phyloP scores from a whole-genome alignment of 139 green algal genomes.

The Pleodorina starrii region DNA sequence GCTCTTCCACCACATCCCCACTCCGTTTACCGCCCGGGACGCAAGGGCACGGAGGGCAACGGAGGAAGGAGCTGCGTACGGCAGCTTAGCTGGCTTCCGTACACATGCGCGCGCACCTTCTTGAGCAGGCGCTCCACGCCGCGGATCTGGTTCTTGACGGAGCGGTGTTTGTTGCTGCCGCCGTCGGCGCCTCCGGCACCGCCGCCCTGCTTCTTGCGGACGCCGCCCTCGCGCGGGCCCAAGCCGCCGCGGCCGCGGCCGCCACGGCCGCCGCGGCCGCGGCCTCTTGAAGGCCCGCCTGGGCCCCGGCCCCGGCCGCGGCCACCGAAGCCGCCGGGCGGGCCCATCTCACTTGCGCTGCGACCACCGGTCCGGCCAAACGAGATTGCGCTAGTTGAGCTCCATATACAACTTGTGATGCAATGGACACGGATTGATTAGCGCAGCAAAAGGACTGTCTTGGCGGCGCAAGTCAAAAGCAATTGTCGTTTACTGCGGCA shows the following conservation, averaged over 20 bases:
- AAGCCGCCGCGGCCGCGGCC: not conserved
- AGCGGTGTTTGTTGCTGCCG: slow-evolving; percentile 46
- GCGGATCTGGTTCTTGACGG: slow-evolving; percentile 78
- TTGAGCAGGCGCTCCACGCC: slow-evolving; percentile 71
- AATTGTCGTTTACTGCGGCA: not conserved
- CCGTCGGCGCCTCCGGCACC: not conserved
- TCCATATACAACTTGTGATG: no score
- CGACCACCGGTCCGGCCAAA: no score
- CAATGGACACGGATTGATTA: no score
- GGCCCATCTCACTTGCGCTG: no score
- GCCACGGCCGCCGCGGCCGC: not conserved
- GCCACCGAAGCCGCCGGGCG: not conserved
- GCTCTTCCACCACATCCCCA: no score
- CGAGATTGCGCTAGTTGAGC: no score
- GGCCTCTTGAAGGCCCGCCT: no score
- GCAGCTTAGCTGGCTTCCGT: no score
- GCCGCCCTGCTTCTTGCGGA: slow-evolving; percentile 19
- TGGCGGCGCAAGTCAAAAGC: not conserved
- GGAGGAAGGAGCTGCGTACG: no score
- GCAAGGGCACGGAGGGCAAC: no score
- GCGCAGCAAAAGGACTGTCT: no score
- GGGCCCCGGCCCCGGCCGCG: not conserved
- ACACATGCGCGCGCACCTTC: slow-evolving; percentile 14
- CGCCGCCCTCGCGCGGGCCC: not conserved
- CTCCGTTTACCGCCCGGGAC: not conserved